These are phyloP conservation scores for Monosporascus sp. DNA, from an alignment of 2,329 filamentous ascomycete genomes.

Conservation along the genomic window DNA sequence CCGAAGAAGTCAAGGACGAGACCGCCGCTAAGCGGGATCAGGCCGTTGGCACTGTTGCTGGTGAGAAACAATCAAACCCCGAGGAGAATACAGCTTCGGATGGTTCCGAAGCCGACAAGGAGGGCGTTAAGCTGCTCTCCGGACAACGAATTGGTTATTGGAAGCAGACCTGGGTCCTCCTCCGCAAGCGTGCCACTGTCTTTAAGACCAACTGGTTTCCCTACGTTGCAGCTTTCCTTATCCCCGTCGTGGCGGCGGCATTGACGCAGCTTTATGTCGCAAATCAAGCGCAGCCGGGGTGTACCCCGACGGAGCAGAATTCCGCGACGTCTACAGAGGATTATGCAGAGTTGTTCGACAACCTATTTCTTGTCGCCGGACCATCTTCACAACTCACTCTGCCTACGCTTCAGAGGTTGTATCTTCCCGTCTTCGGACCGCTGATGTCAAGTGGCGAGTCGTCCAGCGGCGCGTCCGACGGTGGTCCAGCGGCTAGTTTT, in stretches of 20 bases:
- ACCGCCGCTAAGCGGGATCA: constrained; percentile 9
- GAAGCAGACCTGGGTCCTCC: constrained; percentile 67
- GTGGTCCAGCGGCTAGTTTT: constrained; percentile 13
- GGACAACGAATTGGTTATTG: constrained; percentile 65
- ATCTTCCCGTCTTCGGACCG: constrained; percentile 34
- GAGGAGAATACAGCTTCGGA: constrained; percentile 14
- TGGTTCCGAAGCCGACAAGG: constrained; percentile 22
- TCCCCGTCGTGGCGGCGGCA: constrained; percentile 75
- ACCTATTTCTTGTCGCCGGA: constrained; percentile 36
- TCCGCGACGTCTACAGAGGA: constrained; percentile 30
- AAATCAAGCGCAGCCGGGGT: constrained; percentile 21
- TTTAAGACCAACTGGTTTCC: constrained; percentile 74
- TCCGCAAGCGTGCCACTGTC: constrained; percentile 71
- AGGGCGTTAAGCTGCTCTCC: constrained; percentile 53
- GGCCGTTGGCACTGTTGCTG: constrained; percentile 4
- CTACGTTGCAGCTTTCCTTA: constrained; percentile 65
- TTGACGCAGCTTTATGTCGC: constrained; percentile 73
- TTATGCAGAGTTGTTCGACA: constrained; percentile 27
- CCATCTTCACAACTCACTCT: constrained; percentile 36
- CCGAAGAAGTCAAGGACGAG: constrained; percentile 67
- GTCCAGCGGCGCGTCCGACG: constrained; percentile 1
- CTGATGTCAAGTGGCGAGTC: constrained; percentile 3
- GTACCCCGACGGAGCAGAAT: constrained; percentile 24
- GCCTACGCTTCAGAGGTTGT: constrained; percentile 24
- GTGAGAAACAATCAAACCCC: constrained; percentile 18